phyloP scores from a whole-genome alignment of 805 yeast genomes.

The Ogataea corticis region DNA sequence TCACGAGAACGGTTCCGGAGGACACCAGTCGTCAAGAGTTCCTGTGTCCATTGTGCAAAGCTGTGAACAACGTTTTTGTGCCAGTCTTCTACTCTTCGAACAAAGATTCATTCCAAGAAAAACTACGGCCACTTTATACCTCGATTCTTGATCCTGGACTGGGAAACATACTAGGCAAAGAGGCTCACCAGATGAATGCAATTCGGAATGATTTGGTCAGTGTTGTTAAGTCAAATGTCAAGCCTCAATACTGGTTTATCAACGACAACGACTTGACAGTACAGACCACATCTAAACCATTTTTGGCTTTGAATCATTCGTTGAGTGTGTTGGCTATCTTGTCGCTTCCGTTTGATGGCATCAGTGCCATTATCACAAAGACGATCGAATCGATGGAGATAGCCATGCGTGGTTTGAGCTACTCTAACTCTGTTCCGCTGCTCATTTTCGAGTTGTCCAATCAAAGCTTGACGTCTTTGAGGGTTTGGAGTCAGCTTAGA shows the following conservation, averaged over 20 bases:
- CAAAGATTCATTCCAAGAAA: slow-evolving; percentile 21
- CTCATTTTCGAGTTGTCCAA: slow-evolving; percentile 60
- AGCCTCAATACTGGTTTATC: slow-evolving; percentile 32
- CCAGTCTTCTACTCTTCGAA: slow-evolving; percentile 69
- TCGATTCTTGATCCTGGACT: slow-evolving; percentile 18
- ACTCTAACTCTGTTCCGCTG: slow-evolving; percentile 35
- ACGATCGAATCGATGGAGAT: slow-evolving; percentile 69
- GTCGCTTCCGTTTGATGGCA: slow-evolving; percentile 34
- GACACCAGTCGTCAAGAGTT: slow-evolving; percentile 70
- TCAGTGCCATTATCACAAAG: slow-evolving; percentile 42
- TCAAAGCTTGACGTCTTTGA: slow-evolving; percentile 58
- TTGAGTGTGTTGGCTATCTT: slow-evolving; percentile 23
- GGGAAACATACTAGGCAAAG: slow-evolving; percentile 8
- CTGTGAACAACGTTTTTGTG: slow-evolving; percentile 78
- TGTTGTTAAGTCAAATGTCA: slow-evolving; percentile 24
- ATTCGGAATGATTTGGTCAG: slow-evolving; percentile 24
- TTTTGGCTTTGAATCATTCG: slow-evolving; percentile 27
- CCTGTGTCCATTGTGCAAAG: slow-evolving; percentile 88
- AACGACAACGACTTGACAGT: slow-evolving; percentile 19
- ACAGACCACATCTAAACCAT: slow-evolving; percentile 21
- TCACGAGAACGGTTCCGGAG: slow-evolving; percentile 82
- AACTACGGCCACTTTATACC: slow-evolving; percentile 11
- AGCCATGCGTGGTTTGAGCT: slow-evolving; percentile 53
- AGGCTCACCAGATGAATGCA: slow-evolving; percentile 9
- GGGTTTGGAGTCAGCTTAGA: slow-evolving; percentile 43